Base-by-base conservation (phyloP, 2,329 filamentous ascomycete genomes). In the Ceratocystis cacaofunesta region DNA sequence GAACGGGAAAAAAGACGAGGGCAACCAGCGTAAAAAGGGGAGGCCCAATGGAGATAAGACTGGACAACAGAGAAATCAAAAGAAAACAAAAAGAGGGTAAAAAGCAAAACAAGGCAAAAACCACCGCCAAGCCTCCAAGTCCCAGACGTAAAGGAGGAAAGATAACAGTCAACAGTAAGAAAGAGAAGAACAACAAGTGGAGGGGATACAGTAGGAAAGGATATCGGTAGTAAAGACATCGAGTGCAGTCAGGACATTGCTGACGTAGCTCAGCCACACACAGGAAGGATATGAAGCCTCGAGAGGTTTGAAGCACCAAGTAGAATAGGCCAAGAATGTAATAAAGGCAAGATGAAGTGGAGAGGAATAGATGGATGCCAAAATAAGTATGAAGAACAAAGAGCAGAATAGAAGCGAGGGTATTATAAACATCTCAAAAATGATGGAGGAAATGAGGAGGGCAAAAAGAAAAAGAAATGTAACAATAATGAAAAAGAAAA, bases 91-190 rank as follows among this genome's bases (percentile, higher is more conserved):
- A 17, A 32, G 22, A 48, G 8, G 19, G 10, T 22, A 30, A 19
- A 25, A 25, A 58, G 48, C 19, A 19, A 65, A 58, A 65, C 48
- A 60, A 60, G 43, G 25, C n/a, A 32, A 50, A 36, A 48, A 41
- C n/a, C 12, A 36, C 61, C 48, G 41, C 61, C 46, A 22, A 55
- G 19, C 52, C 28, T 30, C 52, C n/a, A 32, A 58, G 52, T 58
- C 52, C 52, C 28, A 32, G 52, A 58, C 52, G n/a, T 58, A 8
- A 58, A 58, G 52, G 52, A 32, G 52, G 22, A 32, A 30, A 58
- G 36, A 58, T 32, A 58, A 32, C 52, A 63, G 30, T 15, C 32
- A 55, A 30, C 7, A 41, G 30, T 8, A 48, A 43, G 46, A 48
- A 61, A 43, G n/a, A 28, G 46, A 62, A 52, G 19, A 41, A 48